Conservation (phyloP, 805 yeast species). For the Candida bentonensis region DNA sequence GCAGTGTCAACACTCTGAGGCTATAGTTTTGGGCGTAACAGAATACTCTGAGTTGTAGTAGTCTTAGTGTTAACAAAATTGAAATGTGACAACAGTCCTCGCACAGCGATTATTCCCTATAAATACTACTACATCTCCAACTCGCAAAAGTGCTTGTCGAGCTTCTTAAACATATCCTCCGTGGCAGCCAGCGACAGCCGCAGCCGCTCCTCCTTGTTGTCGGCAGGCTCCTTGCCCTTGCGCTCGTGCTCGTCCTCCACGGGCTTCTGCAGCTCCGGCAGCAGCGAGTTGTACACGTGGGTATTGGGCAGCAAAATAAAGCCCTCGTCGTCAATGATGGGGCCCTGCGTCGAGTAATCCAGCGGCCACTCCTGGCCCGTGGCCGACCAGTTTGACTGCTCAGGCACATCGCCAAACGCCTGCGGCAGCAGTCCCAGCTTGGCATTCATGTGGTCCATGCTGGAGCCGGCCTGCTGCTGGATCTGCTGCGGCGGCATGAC, state of each 20-base stretch:
- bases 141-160: conserved; percentile 11
- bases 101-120: too few relatives aligned
- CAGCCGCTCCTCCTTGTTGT: conserved; percentile 4
- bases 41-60: too few relatives aligned
- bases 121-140: neutral
- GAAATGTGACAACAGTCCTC: too few relatives aligned
- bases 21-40: neutral
- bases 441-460: neutral
- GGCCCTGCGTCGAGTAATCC: conserved; percentile 2
- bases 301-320: conserved; percentile 5
- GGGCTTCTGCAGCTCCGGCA: conserved; percentile 16
- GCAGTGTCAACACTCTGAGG: neutral
- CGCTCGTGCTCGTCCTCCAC: conserved; percentile 6
- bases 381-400: conserved; percentile 3
- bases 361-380: conserved; percentile 4
- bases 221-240: conserved; percentile 4
- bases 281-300: conserved; percentile 5
- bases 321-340: conserved; percentile 1
- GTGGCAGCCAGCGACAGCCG: conserved; percentile 17
- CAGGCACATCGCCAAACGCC: conserved; percentile 5
- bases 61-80: too few relatives aligned
- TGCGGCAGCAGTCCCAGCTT: neutral
- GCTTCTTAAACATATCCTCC: conserved; percentile 16
- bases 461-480: neutral
- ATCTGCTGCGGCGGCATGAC: neutral